Evolutionary conservation across 495 filamentous ascomycete genomes (phyloP), one percentile per base, ranked within the genome.

Genomic region (Umbilicaria muhlenbergii): DNA sequence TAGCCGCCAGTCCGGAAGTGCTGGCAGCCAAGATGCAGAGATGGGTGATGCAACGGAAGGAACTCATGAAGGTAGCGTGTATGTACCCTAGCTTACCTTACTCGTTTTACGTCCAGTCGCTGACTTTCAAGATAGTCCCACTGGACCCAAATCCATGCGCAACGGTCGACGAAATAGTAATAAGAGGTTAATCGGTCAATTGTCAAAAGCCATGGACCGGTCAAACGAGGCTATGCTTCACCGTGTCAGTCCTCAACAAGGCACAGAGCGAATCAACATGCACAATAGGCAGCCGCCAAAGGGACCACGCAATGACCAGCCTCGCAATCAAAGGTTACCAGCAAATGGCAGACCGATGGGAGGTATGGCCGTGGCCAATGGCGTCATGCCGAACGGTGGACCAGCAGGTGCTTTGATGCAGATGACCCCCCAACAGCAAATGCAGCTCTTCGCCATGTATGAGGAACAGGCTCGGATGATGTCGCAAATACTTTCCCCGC

Each of bases 141-240:
- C 89, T 8, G 91, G 87, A 35, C 91, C 91, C 17, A 91, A 86
- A 60, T 85, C 88, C 4, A 96, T 98, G 92, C 80, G 91, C 46
- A 83, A 82, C 57, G 71, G 71, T 24, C 66, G 62, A 45, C 57
- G 57, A 39, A 67, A 67, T 21, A 72, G 77, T 34, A 76, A 81
- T 42, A 83, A 81, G 52, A 76, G 86, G 33, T 77, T 96, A 64
- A 66, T 96, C 43, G 84, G 86, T 41, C 86, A 96, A 47, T 73
- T 96, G 52, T 80, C 84, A 56, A 82, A 81, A 49, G 76, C 75
- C n/a, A 73, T 98, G 77, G 84, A 92, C 49, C 77, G 91, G 41
- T 69, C 67, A 16, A 62, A 70, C 35, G 86, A 89, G 47, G 68
- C 74, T 14, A 67, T 77, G 34, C 72, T 98, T 31, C 89, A 95